Evolutionary conservation across 768 basidiomycete species (phyloP).

Genomic region (Suillus subluteus): DNA sequence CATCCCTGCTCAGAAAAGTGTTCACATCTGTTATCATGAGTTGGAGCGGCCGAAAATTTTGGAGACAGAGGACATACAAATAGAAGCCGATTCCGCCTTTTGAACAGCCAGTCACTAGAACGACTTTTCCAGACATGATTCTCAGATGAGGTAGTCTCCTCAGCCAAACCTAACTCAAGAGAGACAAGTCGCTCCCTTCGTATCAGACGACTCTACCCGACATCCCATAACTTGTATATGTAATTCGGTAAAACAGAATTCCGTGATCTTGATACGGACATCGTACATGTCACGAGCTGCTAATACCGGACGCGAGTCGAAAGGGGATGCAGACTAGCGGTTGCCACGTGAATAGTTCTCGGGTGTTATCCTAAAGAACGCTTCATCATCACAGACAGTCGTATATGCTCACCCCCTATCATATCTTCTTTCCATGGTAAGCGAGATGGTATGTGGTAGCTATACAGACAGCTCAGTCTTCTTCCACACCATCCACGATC

Average conservation of each 20-base stretch:
- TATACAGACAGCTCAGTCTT: neutral
- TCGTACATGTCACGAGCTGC: neutral
- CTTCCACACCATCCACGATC: neutral
- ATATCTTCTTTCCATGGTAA: neutral
- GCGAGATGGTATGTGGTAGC: neutral
- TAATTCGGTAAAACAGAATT: neutral
- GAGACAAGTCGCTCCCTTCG: neutral
- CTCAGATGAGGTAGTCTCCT: neutral
- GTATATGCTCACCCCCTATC: neutral
- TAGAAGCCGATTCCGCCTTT: conserved; percentile 73
- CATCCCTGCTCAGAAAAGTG: conserved; percentile 69
- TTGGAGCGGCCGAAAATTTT: neutral
- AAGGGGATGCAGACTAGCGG: conserved; percentile 11
- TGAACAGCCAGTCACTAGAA: conserved; percentile 75
- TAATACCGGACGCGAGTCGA: conserved; percentile 12
- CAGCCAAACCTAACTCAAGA: neutral
- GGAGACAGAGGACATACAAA: conserved; percentile 43
- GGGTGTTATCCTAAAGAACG: neutral
- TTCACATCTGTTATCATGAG: conserved; percentile 52
- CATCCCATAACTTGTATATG: neutral
- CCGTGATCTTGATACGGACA: neutral
- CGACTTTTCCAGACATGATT: conserved; percentile 39
- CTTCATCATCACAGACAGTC: neutral
- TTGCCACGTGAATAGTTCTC: neutral
- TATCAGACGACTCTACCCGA: neutral